Evolutionary conservation across 2,329 filamentous ascomycete genomes (phyloP), one percentile per base, ranked within the genome.

Genomic region (Rugonectria rugulosa): DNA sequence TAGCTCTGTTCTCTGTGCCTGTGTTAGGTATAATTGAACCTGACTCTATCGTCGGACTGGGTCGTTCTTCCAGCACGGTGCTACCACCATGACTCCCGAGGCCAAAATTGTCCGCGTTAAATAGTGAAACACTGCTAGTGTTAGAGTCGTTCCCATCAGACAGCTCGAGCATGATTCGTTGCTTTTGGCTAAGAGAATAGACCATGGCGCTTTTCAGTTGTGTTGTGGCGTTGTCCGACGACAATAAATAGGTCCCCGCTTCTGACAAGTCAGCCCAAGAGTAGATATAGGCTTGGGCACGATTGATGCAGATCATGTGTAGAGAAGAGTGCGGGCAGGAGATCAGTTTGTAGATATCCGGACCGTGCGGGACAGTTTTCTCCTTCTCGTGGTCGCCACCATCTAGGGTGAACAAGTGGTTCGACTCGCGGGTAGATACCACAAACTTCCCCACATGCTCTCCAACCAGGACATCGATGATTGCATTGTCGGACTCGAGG

Each of bases 291-390:
- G 64, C 62, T 20, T 41, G 54, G 56, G 47, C 44, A 14, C 56
- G 56, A 32, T 72, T 66, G 41, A 74, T 57, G 44, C 67, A 70
- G 24, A 73, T 62, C 19, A 70, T 48, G 27, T 72, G 66, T 37
- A 38, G 27, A 37, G 58, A 47, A n/a, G 45, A 63, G 12, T 57
- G 40, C 40, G 65, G 63, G 59, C 68, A 55, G 14, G 19, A 56
- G 23, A 61, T 36, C 64, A 62, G 59, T 61, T 63, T 65, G 34
- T 58, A 57, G 19, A 44, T 46, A 9, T 40, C 59, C 42, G 46
- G 29, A 10, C 24, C 34, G 23, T 52, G 19, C 40, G 34, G 26
- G 38, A 24, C 45, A 32, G 44, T 43, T 29, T 21, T 48, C 37
- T 59, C 52, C 40, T 47, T 57, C 45, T 69, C 61, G 36, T 34